phyloP scores from a whole-genome alignment of 208 protist species.

The Lotmaria passim region DNA sequence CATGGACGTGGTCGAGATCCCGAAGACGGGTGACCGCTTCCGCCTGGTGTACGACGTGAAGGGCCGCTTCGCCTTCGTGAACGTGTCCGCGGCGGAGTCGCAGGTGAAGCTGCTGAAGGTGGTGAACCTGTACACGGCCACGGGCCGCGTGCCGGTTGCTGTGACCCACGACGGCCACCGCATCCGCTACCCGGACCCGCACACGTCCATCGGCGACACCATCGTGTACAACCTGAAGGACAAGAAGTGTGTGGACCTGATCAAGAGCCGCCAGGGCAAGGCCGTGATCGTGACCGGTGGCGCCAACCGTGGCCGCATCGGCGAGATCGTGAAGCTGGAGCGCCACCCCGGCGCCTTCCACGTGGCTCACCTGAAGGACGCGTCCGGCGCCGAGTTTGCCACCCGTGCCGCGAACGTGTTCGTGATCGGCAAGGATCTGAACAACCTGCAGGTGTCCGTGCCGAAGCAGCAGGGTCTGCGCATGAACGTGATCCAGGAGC shows the following conservation, averaged over 20 bases:
- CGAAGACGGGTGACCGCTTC: slow-evolving; percentile 98
- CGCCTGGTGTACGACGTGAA: slow-evolving; percentile 99
- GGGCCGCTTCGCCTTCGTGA: slow-evolving; percentile 98
- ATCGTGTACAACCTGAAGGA: slow-evolving; percentile 97
- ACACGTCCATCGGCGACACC: slow-evolving; percentile 96
- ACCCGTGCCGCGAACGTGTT: slow-evolving; percentile 99
- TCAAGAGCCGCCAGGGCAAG: slow-evolving; percentile 93
- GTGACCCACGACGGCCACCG: slow-evolving; percentile 99
- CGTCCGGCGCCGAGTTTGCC: slow-evolving; percentile 94
- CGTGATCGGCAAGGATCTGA: slow-evolving; percentile 96
- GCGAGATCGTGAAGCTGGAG: slow-evolving; percentile 95
- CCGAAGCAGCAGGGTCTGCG: slow-evolving; percentile 97
- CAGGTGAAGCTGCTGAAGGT: slow-evolving; percentile 98
- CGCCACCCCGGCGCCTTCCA: slow-evolving; percentile 96
- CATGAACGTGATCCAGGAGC: slow-evolving; percentile 89
- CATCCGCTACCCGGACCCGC: slow-evolving; percentile 99
- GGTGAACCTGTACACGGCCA: slow-evolving; percentile 85
- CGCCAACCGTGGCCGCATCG: slow-evolving; percentile 98
- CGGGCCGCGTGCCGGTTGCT: slow-evolving; percentile 96
- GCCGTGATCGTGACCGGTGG: slow-evolving; percentile 98
- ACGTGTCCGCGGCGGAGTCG: slow-evolving; percentile 95
- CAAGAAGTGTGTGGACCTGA: slow-evolving; percentile 93
- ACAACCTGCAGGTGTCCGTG: slow-evolving; percentile 92
- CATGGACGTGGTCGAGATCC: slow-evolving; percentile 98
- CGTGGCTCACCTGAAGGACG: slow-evolving; percentile 98